Conservation (phyloP, 331 rosid species). For the Quercus phellos region DNA sequence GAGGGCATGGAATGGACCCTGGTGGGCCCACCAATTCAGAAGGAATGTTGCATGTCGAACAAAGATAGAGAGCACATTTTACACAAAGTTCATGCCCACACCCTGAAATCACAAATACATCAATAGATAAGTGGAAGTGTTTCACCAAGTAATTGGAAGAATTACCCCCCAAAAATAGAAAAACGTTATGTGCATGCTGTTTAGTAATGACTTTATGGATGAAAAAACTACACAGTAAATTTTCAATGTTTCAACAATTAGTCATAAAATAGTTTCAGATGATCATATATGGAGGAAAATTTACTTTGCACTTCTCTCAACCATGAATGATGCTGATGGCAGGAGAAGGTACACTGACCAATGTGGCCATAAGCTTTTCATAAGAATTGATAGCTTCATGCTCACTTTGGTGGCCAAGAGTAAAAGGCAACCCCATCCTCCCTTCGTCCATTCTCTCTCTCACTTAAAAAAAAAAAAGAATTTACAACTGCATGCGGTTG, state of each 20-base stretch:
- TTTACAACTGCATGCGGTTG: neutral
- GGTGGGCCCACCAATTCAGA: conserved; percentile 48
- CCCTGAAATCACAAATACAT: conserved; percentile 41
- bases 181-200: neutral
- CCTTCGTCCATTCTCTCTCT: neutral
- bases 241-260: neutral
- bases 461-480: neutral
- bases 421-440: neutral
- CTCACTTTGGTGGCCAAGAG: neutral
- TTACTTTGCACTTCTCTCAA: neutral
- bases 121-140: conserved; percentile 6
- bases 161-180: neutral
- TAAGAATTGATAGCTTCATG: neutral
- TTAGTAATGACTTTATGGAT: neutral
- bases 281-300: neutral
- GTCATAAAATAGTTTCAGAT: neutral
- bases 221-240: neutral
- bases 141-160: neutral
- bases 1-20: conserved; percentile 83
- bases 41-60: conserved; percentile 70
- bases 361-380: neutral
- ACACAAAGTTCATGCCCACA: conserved; percentile 82
- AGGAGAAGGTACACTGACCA: neutral
- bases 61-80: conserved; percentile 83
- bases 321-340: neutral